Base-by-base conservation (phyloP, 2,329 filamentous ascomycete species). In the Fusarium proliferatum region DNA sequence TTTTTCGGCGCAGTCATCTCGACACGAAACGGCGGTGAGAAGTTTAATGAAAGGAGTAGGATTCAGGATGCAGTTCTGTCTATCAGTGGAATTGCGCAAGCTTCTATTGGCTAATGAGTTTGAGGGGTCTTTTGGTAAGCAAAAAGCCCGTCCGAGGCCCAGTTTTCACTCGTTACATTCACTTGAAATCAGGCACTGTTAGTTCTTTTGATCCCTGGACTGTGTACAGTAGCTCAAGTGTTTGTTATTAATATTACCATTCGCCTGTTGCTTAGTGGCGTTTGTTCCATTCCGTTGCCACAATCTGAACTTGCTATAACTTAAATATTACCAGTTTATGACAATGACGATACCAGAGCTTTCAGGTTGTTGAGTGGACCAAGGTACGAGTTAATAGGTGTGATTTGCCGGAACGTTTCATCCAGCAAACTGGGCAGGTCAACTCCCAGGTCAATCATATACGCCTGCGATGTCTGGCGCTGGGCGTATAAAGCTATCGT, bases 401-500 rank as follows among this genome's bases (percentile, higher is more conserved):
- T 42, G 2, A 71, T 48, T 5, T 67, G 68, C 15, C 43, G 48
- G 4, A 71, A 53, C 28, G 68, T 71, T 16, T 42, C 48, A 2
- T 68, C 52, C 17, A 71, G 41, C 19, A 71, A 23, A 34, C 55
- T 41, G 7, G 33, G 36, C 3, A 71, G 23, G n/a, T 71, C 69
- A 9, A 62, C 38, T 9, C 58, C 69, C 2, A 71, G 23, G 19
- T 68, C 69, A 4, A 64, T 63, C 57, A 68, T 62, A 10, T 33
- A 59, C 19, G 52, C 53, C 23, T 55, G 69, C 8, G 63, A 43
- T 21, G 64, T 64, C 16, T 72, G 69, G 9, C 53, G 48, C n/a
- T 72, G 51, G 4, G 53, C 63, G 15, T 60, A 53, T 17, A 71
- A 23, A 13, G 69, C 58, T 33, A 71, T 61, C 1, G 64, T 45